phyloP scores from a whole-genome alignment of 2,329 filamentous ascomycete species.

The Geosmithia morbida region DNA sequence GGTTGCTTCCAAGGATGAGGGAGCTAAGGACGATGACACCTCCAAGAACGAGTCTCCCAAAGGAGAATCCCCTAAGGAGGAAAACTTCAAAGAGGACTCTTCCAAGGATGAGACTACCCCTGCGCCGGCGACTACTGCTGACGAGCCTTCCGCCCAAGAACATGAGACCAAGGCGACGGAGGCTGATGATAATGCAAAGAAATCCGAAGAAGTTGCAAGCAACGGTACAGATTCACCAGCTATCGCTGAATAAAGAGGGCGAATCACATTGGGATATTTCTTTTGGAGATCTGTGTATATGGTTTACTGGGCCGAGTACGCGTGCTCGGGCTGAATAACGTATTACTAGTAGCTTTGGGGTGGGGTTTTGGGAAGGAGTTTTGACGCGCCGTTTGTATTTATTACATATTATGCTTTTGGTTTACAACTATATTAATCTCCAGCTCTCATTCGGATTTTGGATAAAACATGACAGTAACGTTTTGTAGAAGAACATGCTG shows the following conservation, averaged over 20 bases:
- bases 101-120: background rate
- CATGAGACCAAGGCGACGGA: conserved; percentile 2
- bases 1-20: conserved; percentile 10
- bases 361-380: background rate
- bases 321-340: background rate
- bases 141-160: background rate
- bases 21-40: background rate
- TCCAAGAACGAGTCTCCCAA: background rate
- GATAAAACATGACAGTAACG: too few species aligned
- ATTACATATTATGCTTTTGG: background rate
- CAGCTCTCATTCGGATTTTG: too few species aligned
- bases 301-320: background rate
- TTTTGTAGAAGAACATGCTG: background rate
- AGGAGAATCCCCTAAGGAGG: background rate
- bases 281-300: background rate
- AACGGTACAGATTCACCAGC: background rate
- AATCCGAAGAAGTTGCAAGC: background rate
- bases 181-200: background rate
- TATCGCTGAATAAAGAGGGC: background rate
- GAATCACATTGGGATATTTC: background rate
- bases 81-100: background rate
- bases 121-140: background rate
- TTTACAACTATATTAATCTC: background rate
- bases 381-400: background rate
- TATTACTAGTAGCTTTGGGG: background rate